Percentiles rank a stretch among this genome's conserved stretches.
Evolutionary conservation across 257 asterid species (phyloP).

Genomic region (Nyctanthes arbortristis): DNA sequence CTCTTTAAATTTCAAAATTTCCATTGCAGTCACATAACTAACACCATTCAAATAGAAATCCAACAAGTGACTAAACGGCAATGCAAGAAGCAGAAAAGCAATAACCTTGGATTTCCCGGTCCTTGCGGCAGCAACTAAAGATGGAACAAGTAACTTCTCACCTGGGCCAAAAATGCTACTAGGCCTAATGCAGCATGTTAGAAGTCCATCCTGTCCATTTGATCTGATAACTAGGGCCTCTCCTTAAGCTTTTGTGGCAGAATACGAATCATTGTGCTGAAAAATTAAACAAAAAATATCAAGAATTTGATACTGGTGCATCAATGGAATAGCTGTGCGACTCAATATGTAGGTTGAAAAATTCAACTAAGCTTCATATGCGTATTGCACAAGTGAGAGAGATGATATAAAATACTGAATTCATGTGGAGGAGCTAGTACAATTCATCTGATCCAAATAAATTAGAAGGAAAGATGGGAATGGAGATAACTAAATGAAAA

Average conservation of each 20-base stretch:
- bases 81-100: constrained; percentile 8
- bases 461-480: neutral
- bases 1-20: neutral
- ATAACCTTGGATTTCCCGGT: constrained; percentile 91
- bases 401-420: constrained; percentile 1
- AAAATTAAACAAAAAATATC: constrained; percentile 22
- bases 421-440: constrained; percentile 10
- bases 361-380: constrained; percentile 4
- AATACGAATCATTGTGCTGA: constrained; percentile 95
- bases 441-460: neutral
- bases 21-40: neutral
- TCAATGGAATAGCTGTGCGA: constrained; percentile 19
- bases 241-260: no score
- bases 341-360: no score
- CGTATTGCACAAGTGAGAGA: constrained; percentile 3
- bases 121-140: constrained; percentile 87
- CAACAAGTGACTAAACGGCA: no score
- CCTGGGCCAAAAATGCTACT: constrained; percentile 99
- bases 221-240: constrained; percentile 78
- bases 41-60: constrained; percentile 4
- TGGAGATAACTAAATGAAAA: constrained; percentile 4
- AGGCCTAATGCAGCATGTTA: constrained; percentile 88
- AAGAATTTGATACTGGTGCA: constrained; percentile 19
- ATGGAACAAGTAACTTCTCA: constrained; percentile 93
- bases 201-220: constrained; percentile 78